Conservation (phyloP, 108 stramenopile species). For the Hondaea fermentalgiana region DNA sequence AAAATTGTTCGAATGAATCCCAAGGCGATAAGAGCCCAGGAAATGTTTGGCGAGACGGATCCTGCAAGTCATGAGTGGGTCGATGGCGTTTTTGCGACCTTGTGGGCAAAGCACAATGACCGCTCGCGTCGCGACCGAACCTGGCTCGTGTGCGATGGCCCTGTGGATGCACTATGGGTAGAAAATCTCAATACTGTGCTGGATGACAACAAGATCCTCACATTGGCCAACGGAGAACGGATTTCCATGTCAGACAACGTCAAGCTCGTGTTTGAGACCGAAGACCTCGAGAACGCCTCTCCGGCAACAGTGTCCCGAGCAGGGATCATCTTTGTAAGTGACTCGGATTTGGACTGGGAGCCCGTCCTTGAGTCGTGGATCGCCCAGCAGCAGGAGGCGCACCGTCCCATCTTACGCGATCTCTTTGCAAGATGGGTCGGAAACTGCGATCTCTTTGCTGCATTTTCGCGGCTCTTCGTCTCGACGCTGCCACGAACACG, state of each 20-base stretch:
- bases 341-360: slow-evolving; percentile 54
- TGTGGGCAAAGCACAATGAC: slow-evolving; percentile 60
- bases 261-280: slow-evolving; percentile 59
- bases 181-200: slow-evolving; percentile 61
- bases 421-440: slow-evolving; percentile 11
- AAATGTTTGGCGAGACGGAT: slow-evolving; percentile 59
- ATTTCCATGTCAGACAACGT: slow-evolving; percentile 64
- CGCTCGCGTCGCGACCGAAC: slow-evolving; percentile 31
- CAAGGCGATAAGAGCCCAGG: slow-evolving; percentile 52
- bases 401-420: slow-evolving; percentile 7
- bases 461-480: slow-evolving; percentile 23
- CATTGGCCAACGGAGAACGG: slow-evolving; percentile 58
- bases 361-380: slow-evolving; percentile 50
- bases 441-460: slow-evolving; percentile 16
- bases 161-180: slow-evolving; percentile 61
- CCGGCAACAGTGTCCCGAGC: slow-evolving; percentile 56
- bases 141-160: slow-evolving; percentile 58
- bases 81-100: slow-evolving; percentile 56
- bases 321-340: slow-evolving; percentile 57
- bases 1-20: slow-evolving; percentile 55
- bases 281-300: slow-evolving; percentile 53
- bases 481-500: slow-evolving; percentile 36
- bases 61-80: slow-evolving; percentile 55
- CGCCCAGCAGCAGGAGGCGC: background rate
- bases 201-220: slow-evolving; percentile 60